These are phyloP conservation scores for Hypholoma fasciculare DNA, from an alignment of 768 basidiomycete species.

Conservation along the genomic window DNA sequence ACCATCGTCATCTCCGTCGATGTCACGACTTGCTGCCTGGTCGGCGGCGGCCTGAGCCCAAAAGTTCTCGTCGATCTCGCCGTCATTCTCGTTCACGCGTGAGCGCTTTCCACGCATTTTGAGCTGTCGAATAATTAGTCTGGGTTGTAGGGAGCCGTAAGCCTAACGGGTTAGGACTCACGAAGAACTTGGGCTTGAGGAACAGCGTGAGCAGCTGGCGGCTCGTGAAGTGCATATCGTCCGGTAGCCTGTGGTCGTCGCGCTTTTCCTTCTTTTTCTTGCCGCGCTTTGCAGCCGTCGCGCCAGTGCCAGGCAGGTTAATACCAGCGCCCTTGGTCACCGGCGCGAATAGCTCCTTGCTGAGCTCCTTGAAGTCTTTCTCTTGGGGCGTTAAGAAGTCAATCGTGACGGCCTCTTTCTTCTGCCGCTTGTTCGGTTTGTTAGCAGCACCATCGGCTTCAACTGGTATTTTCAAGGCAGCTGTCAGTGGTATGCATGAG, in stretches of 20 bases:
- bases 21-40: constrained; percentile 54
- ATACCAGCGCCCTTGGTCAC: constrained; percentile 70
- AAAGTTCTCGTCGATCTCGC: constrained; percentile 93
- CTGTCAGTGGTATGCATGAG: background rate
- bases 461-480: constrained; percentile 20
- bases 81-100: constrained; percentile 62
- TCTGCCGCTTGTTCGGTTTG: constrained; percentile 56
- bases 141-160: background rate
- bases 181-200: constrained; percentile 93
- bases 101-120: constrained; percentile 83
- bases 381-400: constrained; percentile 69
- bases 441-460: constrained; percentile 37
- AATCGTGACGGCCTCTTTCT: constrained; percentile 83
- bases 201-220: constrained; percentile 89
- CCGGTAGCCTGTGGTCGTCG: constrained; percentile 80
- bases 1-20: constrained; percentile 61
- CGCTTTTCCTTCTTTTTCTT: constrained; percentile 67
- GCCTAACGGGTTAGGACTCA: constrained; percentile 37
- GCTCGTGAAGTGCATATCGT: constrained; percentile 97
- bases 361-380: constrained; percentile 58
- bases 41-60: constrained; percentile 96
- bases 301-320: constrained; percentile 58
- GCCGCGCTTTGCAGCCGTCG: constrained; percentile 38
- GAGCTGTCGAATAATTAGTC: constrained; percentile 46
- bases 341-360: constrained; percentile 78